A percentile compares a stretch with the other conserved stretches of the same genome.
Conservation (phyloP, 2,329 filamentous ascomycete species). For the Xylariaceae sp. region DNA sequence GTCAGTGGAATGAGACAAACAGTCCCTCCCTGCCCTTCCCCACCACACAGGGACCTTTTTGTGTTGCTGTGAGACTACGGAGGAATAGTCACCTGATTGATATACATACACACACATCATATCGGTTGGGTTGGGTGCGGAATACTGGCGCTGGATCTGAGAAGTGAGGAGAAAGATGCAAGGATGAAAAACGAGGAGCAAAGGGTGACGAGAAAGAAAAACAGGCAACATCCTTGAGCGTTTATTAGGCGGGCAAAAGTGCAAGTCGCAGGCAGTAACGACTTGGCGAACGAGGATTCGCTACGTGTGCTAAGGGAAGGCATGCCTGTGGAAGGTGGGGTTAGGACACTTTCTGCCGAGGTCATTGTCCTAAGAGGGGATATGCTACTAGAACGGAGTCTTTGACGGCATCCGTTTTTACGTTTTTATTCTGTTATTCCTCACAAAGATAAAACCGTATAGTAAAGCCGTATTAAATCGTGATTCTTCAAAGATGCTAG, state of each 20-base stretch:
- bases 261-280: background rate
- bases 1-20: conserved; percentile 8
- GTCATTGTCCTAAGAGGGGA: too few relatives aligned
- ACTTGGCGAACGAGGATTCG: background rate
- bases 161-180: too few relatives aligned
- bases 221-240: background rate
- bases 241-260: background rate
- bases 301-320: background rate
- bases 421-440: too few relatives aligned
- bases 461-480: too few relatives aligned
- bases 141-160: background rate
- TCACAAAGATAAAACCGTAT: too few relatives aligned
- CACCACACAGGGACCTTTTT: background rate
- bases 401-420: too few relatives aligned
- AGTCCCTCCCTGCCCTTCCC: background rate
- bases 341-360: background rate
- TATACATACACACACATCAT: background rate
- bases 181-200: background rate
- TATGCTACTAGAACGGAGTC: too few relatives aligned
- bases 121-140: background rate
- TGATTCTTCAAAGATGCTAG: too few relatives aligned
- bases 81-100: background rate
- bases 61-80: background rate
- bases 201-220: background rate
- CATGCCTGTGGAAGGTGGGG: background rate